Conservation (phyloP, 2,329 filamentous ascomycete species). For the Aureobasidium leucospermi region DNA sequence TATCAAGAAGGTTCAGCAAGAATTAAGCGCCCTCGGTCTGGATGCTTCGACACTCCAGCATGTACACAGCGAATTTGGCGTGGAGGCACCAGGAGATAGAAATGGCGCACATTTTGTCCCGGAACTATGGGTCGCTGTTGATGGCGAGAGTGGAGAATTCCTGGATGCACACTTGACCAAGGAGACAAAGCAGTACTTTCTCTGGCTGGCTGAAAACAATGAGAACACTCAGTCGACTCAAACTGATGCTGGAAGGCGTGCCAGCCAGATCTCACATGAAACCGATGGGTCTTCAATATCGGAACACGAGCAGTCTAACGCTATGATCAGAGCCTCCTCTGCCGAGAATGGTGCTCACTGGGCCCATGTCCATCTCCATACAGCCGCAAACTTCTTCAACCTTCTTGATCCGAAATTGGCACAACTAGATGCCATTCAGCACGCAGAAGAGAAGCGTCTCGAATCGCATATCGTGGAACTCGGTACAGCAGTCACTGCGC, state of each 20-base stretch:
- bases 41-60: conserved; percentile 62
- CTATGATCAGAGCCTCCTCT: neutral
- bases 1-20: conserved; percentile 69
- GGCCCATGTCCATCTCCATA: conserved; percentile 69
- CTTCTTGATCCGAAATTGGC: conserved; percentile 65
- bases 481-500: conserved; percentile 55
- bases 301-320: neutral
- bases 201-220: conserved; percentile 33
- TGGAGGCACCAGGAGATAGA: conserved; percentile 18
- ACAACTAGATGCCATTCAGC: conserved; percentile 61
- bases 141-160: conserved; percentile 58
- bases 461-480: conserved; percentile 56
- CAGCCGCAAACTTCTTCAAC: conserved; percentile 73
- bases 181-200: conserved; percentile 56
- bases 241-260: neutral
- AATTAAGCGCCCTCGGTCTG: conserved; percentile 64
- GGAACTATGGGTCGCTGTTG: conserved; percentile 62
- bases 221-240: neutral
- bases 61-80: conserved; percentile 44
- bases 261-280: neutral
- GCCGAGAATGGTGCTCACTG: conserved; percentile 19
- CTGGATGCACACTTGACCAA: conserved; percentile 62
- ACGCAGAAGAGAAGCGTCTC: conserved; percentile 57
- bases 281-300: neutral
- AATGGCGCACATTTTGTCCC: conserved; percentile 45